Percentiles rank a stretch among this genome's conserved stretches.
phyloP scores from a whole-genome alignment of 2,329 filamentous ascomycete species.

The Stylonectria norvegica region DNA sequence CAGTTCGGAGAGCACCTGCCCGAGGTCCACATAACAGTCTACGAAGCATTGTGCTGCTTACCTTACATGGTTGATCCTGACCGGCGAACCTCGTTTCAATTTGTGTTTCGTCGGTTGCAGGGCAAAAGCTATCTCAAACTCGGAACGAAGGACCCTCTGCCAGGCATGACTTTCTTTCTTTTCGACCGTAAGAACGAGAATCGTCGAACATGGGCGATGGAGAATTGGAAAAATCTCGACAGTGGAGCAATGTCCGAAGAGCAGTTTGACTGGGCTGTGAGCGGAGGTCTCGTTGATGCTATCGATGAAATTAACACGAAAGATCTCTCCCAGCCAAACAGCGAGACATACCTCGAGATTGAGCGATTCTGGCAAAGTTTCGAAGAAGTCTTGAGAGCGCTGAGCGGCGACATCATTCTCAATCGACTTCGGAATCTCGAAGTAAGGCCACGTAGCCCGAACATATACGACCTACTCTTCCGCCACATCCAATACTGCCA shows the following conservation, averaged over 20 bases:
- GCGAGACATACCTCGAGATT: slow-evolving; percentile 46
- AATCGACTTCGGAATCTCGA: slow-evolving; percentile 78
- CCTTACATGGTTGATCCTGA: slow-evolving; percentile 63
- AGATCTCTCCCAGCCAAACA: slow-evolving; percentile 34
- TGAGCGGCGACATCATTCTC: slow-evolving; percentile 71
- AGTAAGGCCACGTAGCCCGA: slow-evolving; percentile 56
- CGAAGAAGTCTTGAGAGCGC: slow-evolving; percentile 66
- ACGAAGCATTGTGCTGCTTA: slow-evolving; percentile 83
- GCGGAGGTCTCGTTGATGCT: slow-evolving; percentile 65
- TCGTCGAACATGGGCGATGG: slow-evolving; percentile 37
- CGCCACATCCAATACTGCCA: slow-evolving; percentile 51
- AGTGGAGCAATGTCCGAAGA: slow-evolving; percentile 59
- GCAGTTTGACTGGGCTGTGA: slow-evolving; percentile 86
- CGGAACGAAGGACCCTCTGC: slow-evolving; percentile 67
- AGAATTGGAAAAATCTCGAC: slow-evolving; percentile 47
- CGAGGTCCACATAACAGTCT: slow-evolving; percentile 72
- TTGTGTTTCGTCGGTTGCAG: slow-evolving; percentile 71
- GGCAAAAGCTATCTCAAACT: slow-evolving; percentile 76
- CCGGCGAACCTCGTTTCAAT: slow-evolving; percentile 64
- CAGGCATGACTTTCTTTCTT: slow-evolving; percentile 80
- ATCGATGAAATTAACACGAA: slow-evolving; percentile 59
- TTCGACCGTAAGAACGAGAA: slow-evolving; percentile 63
- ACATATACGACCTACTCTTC: slow-evolving; percentile 61
- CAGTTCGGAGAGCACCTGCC: slow-evolving; percentile 47
- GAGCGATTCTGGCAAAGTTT: slow-evolving; percentile 78